A percentile compares a stretch with the other conserved stretches of the same genome.
Evolutionary conservation across 1,284 basidiomycete genomes (phyloP).

Genomic region (Earliella scabrosa): DNA sequence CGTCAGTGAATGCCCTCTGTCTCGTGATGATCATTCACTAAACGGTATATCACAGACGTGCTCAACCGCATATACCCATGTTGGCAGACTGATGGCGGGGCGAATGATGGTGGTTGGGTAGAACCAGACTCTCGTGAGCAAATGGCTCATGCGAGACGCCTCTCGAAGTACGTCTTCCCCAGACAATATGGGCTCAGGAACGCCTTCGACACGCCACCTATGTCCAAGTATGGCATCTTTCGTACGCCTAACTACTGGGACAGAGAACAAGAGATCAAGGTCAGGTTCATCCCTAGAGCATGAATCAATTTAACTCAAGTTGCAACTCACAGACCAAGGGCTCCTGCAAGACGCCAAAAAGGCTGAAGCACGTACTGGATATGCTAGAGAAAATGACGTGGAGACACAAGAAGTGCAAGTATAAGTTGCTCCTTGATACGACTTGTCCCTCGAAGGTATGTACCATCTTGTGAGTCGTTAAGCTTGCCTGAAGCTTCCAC

Average conservation of each 20-base stretch:
- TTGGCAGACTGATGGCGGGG: slow-evolving; percentile 36
- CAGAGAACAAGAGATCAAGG: slow-evolving; percentile 77
- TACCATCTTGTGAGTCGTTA: background rate
- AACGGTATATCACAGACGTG: slow-evolving; percentile 50
- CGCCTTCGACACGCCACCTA: slow-evolving; percentile 45
- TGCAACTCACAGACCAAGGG: slow-evolving; percentile 45
- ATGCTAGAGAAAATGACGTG: slow-evolving; percentile 67
- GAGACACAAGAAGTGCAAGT: slow-evolving; percentile 74
- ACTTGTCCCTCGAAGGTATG: slow-evolving; percentile 78
- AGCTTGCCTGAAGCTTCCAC: background rate
- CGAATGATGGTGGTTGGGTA: slow-evolving; percentile 31
- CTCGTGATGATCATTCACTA: background rate
- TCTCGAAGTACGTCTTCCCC: slow-evolving; percentile 86
- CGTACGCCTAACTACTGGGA: slow-evolving; percentile 58
- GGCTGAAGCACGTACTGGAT: slow-evolving; percentile 59
- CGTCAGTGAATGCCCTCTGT: slow-evolving; percentile 47
- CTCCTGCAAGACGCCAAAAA: slow-evolving; percentile 70
- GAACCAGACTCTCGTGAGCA: slow-evolving; percentile 50
- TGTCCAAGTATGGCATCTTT: slow-evolving; percentile 7
- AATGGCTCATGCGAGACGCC: slow-evolving; percentile 57
- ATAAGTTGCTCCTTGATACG: slow-evolving; percentile 65
- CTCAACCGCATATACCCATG: slow-evolving; percentile 59
- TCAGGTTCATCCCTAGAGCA: slow-evolving; percentile 29
- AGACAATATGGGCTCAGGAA: slow-evolving; percentile 73
- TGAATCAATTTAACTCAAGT: background rate